Evolutionary conservation across 129 eudicot genomes (phyloP).

Genomic region (Flaveria bidentis): DNA sequence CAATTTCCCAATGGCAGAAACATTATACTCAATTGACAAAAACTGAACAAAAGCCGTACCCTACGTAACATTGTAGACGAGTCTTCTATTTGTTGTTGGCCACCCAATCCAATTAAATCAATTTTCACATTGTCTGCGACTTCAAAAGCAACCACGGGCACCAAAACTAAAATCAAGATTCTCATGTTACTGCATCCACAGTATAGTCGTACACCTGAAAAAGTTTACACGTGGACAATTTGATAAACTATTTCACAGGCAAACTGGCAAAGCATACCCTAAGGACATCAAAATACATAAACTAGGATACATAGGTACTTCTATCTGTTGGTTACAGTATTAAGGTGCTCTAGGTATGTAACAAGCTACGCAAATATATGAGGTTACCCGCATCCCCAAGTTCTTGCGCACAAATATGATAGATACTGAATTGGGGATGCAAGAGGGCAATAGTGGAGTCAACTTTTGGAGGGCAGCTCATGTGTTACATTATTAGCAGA

Average conservation of each 20-base stretch:
- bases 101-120: neutral
- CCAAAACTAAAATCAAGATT: neutral
- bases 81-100: neutral
- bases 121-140: neutral
- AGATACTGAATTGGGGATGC: neutral
- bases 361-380: neutral
- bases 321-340: neutral
- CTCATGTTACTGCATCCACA: neutral
- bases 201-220: neutral
- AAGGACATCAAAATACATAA: neutral
- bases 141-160: neutral
- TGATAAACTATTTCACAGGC: neutral
- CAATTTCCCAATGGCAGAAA: slow-evolving; percentile 7
- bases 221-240: neutral
- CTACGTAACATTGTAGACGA: neutral
- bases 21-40: neutral
- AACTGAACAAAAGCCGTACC: neutral
- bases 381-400: neutral
- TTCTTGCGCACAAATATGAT: neutral
- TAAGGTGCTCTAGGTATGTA: neutral
- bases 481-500: no score
- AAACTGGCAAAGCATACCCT: slow-evolving; percentile 16
- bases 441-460: neutral
- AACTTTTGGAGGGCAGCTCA: neutral
- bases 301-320: neutral